Base-by-base conservation (phyloP, 176 grass and related monocot species). In the Aegilops tauschii region DNA sequence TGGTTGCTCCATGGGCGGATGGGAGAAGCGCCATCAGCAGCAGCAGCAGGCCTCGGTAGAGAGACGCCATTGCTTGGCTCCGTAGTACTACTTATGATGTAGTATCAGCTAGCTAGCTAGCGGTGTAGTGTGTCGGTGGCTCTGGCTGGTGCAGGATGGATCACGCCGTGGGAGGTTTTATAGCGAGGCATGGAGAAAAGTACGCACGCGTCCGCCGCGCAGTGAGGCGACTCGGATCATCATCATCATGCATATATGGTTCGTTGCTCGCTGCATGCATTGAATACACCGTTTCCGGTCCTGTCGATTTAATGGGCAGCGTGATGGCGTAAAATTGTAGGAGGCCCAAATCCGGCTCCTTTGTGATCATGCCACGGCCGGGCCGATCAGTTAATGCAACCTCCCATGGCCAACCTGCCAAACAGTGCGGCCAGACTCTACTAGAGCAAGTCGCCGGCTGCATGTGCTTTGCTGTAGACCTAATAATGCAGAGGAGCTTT, bases 101-200 rank as follows among this genome's bases (percentile, higher is more conserved):
- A 18, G 5, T 52, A 54, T 54, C 44, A 47, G 44, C 16, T 49
- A 54, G 47, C 47, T 16, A 50, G 50, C 50, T 54, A 54, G 50
- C 16, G 50, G 50, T 54, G 50, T 54, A 54, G 31, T 23, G 13
- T 28, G 18, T 39, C 18, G 56, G 18, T 59, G 21, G 67, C 14
- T 11, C 12, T 4, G 12, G 29, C 36, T 42, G 28, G 23, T 25
- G 78, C 47, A 16, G 14, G 27, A 27, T 9, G 17, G 76, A 8
- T 23, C 52, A 63, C 59, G 27, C 44, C 61, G 42, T 61, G 40
- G 61, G 34, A 69, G 65, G 21, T 65, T 79, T 72, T 64, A 88
- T 88, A 88, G 71, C 61, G 56, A 79, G 28, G 50, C 17, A 20
- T 76, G 65, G 65, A 34, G 73, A 29, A 28, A 50, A 29, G 40